Evolutionary conservation across 768 basidiomycete species (phyloP).

Genomic region (Krasilnikovozyma curviuscula): DNA sequence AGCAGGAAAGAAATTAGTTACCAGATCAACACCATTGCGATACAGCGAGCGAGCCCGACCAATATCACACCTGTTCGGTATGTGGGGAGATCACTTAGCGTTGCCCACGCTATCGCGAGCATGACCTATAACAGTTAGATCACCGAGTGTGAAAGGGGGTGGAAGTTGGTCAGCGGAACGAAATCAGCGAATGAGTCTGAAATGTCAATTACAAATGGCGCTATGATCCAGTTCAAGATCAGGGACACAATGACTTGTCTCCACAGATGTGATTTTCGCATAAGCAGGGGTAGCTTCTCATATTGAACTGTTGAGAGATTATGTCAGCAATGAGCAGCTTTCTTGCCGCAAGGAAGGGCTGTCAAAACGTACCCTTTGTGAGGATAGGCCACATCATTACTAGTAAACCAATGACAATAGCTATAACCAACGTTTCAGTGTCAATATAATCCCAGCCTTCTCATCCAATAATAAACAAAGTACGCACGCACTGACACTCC

Average conservation of each 20-base stretch:
- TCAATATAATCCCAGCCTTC: neutral
- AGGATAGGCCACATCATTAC: conserved; percentile 74
- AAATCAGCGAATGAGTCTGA: no score
- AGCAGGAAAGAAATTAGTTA: neutral
- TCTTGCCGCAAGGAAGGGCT: neutral
- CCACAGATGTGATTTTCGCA: conserved; percentile 38
- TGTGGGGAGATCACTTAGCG: conserved; percentile 46
- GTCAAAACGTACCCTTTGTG: conserved; percentile 36
- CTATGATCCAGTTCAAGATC: conserved; percentile 58
- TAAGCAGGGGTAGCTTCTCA: conserved; percentile 42
- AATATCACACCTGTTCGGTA: conserved; percentile 65
- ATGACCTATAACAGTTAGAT: conserved; percentile 37
- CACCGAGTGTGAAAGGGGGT: no score
- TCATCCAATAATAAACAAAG: neutral
- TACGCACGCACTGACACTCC: conserved; percentile 59
- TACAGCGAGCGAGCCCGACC: conserved; percentile 50
- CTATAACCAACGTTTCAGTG: no score
- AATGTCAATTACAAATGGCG: conserved; percentile 34
- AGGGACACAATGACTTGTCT: conserved; percentile 48
- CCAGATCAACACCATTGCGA: conserved; percentile 24
- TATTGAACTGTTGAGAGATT: conserved; percentile 37
- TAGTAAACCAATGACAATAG: conserved; percentile 60
- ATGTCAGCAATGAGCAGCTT: neutral
- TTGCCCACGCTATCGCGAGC: conserved; percentile 71
- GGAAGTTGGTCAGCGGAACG: no score